phyloP scores from a whole-genome alignment of 768 basidiomycete genomes.

The Kwoniella shandongensis region DNA sequence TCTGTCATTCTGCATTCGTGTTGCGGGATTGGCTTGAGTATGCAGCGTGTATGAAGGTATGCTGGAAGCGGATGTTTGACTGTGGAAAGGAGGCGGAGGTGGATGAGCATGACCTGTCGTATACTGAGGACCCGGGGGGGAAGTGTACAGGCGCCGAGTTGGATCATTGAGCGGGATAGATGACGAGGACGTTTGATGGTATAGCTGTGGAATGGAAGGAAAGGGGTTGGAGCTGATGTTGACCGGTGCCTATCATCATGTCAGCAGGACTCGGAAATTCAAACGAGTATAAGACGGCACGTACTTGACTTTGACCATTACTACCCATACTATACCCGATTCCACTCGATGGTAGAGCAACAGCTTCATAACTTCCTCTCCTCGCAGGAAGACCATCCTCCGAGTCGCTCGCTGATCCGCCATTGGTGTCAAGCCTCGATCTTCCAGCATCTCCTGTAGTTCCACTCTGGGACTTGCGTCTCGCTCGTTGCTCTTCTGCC shows the following conservation, averaged over 20 bases:
- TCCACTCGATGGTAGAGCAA: too few species aligned
- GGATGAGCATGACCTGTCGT: background rate
- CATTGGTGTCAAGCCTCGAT: conserved; percentile 5
- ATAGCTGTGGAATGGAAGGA: conserved; percentile 13
- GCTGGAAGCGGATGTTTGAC: background rate
- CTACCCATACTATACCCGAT: too few species aligned
- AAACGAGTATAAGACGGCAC: too few species aligned
- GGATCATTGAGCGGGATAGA: conserved; percentile 1
- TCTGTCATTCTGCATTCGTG: too few species aligned
- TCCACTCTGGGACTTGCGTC: conserved; percentile 16
- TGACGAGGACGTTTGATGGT: conserved; percentile 8
- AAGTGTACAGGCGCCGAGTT: conserved; percentile 5
- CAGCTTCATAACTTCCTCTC: conserved; percentile 6
- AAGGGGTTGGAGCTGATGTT: background rate
- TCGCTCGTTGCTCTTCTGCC: conserved; percentile 26
- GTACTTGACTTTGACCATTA: too few species aligned
- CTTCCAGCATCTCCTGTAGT: too few species aligned
- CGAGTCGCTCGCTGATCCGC: conserved; percentile 9
- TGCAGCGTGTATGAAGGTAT: too few species aligned
- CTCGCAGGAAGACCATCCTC: conserved; percentile 8
- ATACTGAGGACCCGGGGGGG: conserved; percentile 8
- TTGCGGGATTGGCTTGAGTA: too few species aligned
- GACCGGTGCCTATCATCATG: too few species aligned
- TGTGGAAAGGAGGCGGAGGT: background rate
- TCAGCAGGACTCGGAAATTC: too few species aligned